phyloP scores from a whole-genome alignment of 495 filamentous ascomycete genomes.

The Aspergillus carlsbadensis region DNA sequence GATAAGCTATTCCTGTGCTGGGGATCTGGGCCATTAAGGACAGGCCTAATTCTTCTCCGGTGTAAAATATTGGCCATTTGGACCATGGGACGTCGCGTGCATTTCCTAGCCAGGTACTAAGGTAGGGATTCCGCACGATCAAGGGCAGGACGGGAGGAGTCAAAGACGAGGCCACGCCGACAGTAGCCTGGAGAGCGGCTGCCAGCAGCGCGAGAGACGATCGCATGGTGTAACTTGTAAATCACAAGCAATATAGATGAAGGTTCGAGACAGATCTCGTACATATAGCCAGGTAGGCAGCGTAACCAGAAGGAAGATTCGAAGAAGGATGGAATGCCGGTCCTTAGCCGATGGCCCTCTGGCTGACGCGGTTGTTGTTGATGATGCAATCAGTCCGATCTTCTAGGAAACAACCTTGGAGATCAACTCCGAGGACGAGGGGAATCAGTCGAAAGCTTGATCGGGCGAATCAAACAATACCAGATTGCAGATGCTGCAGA shows the following conservation, averaged over 20 bases:
- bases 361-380: background rate
- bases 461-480: background rate
- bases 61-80: constrained; percentile 95
- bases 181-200: constrained; percentile 34
- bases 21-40: constrained; percentile 76
- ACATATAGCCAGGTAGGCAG: background rate
- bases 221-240: constrained; percentile 28
- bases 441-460: background rate
- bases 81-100: constrained; percentile 84
- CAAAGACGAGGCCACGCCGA: constrained; percentile 43
- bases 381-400: constrained; percentile 4
- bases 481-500: background rate
- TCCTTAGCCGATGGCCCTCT: background rate
- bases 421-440: background rate
- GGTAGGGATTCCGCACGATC: constrained; percentile 87
- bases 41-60: constrained; percentile 81
- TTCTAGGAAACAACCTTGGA: background rate
- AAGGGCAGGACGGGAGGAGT: constrained; percentile 85
- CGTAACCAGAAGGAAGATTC: background rate
- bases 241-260: background rate
- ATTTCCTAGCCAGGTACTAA: constrained; percentile 82
- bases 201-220: constrained; percentile 34
- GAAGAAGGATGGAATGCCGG: background rate
- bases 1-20: constrained; percentile 70
- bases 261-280: background rate